Conservation (phyloP, 176 grass and related monocot species). For the Zea luxurians region DNA sequence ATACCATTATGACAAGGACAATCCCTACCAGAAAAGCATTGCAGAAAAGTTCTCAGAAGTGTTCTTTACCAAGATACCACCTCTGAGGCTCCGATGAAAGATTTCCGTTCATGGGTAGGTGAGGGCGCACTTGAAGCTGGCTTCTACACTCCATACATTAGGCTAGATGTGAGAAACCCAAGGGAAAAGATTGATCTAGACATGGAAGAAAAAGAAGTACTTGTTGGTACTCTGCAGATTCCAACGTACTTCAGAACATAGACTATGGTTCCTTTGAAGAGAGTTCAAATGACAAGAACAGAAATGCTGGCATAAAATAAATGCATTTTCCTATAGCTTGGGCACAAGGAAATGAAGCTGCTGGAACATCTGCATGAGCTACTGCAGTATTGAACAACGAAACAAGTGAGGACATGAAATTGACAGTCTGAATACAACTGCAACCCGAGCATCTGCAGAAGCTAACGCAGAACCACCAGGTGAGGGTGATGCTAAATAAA, state of each 20-base stretch:
- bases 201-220: constrained; percentile 21
- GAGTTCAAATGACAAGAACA: constrained; percentile 29
- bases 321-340: constrained; percentile 27
- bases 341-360: constrained; percentile 33
- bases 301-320: neutral
- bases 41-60: constrained; percentile 51
- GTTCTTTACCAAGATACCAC: constrained; percentile 58
- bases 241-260: constrained; percentile 64
- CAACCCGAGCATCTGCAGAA: constrained; percentile 4
- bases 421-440: constrained; percentile 29
- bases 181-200: constrained; percentile 56
- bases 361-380: constrained; percentile 37
- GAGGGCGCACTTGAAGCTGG: constrained; percentile 51
- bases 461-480: constrained; percentile 10
- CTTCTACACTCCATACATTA: constrained; percentile 53
- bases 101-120: constrained; percentile 57
- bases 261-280: constrained; percentile 64
- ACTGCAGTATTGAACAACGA: constrained; percentile 15
- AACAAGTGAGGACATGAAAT: constrained; percentile 39
- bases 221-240: constrained; percentile 44
- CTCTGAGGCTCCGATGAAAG: constrained; percentile 35
- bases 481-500: constrained; percentile 22
- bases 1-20: constrained; percentile 61
- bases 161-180: constrained; percentile 26
- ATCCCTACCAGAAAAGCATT: constrained; percentile 56